These are phyloP conservation scores for Melaleuca alternifolia DNA, from an alignment of 345 rosid species.

Conservation along the genomic window DNA sequence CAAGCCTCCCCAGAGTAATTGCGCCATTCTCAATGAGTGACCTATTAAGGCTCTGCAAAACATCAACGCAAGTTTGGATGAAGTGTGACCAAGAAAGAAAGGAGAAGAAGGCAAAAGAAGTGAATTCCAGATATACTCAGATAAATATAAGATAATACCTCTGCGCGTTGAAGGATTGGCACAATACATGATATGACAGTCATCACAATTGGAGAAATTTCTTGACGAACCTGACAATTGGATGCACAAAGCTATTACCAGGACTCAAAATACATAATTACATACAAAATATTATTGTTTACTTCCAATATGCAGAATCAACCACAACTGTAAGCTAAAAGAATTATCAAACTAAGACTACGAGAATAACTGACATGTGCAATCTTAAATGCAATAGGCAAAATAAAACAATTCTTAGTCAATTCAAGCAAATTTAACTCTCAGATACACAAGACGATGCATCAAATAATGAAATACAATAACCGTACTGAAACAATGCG, in stretches of 20 bases:
- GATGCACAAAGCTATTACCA: neutral
- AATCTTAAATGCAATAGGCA: neutral
- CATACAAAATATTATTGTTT: neutral
- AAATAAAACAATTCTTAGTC: neutral
- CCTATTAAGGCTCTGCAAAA: conserved; percentile 67
- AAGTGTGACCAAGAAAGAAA: neutral
- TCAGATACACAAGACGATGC: neutral
- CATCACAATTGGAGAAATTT: conserved; percentile 79
- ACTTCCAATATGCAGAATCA: neutral
- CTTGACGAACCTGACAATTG: conserved; percentile 74
- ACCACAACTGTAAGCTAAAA: neutral
- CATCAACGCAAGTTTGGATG: conserved; percentile 1
- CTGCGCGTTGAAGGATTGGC: conserved; percentile 69
- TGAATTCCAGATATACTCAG: neutral
- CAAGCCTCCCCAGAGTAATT: conserved; percentile 93
- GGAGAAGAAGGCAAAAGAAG: neutral
- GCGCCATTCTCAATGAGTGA: conserved; percentile 94
- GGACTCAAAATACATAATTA: neutral
- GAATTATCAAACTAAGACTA: neutral
- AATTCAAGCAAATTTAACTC: neutral
- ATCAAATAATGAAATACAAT: neutral
- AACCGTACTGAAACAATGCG: neutral
- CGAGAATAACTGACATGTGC: neutral
- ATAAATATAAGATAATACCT: conserved; percentile 24
- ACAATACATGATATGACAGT: conserved; percentile 56